Conservation (phyloP, 208 protist species). For the Lotmaria passim region DNA sequence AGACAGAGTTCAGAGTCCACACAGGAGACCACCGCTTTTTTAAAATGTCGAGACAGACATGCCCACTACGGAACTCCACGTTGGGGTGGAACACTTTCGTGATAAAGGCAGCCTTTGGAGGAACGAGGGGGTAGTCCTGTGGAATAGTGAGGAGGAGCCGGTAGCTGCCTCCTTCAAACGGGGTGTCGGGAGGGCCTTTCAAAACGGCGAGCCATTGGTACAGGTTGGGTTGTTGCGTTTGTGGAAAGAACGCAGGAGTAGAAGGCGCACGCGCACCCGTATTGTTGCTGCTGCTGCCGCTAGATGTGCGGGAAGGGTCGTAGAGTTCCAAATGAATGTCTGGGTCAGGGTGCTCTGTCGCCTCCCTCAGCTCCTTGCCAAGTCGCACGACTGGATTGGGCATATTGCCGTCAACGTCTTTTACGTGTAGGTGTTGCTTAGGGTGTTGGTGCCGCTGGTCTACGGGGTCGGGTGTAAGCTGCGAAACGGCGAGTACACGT, state of each 20-base stretch:
- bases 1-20: slow-evolving; percentile 90
- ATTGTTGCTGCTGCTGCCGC: neutral
- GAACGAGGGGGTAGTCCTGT: slow-evolving; percentile 87
- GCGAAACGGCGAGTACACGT: too few relatives aligned
- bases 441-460: neutral
- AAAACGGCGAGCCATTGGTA: slow-evolving; percentile 77
- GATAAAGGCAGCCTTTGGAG: slow-evolving; percentile 75
- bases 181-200: slow-evolving; percentile 74
- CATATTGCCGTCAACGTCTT: too few relatives aligned
- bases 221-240: slow-evolving; percentile 25
- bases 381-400: slow-evolving; percentile 53
- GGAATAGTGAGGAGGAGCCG: slow-evolving; percentile 69
- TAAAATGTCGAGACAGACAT: slow-evolving; percentile 93
- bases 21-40: slow-evolving; percentile 90
- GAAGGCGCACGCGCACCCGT: neutral
- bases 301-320: slow-evolving; percentile 11
- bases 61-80: slow-evolving; percentile 84
- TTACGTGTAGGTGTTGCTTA: neutral
- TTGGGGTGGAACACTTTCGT: slow-evolving; percentile 94
- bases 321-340: slow-evolving; percentile 59
- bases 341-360: slow-evolving; percentile 42
- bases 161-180: slow-evolving; percentile 81
- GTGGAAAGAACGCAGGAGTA: neutral
- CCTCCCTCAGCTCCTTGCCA: slow-evolving; percentile 65
- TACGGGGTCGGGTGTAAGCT: too few relatives aligned